A percentile compares a stretch with the other conserved stretches of the same genome.
These are phyloP conservation scores for Zostera marina DNA, from an alignment of 116 monocot genomes.

Conservation along the genomic window DNA sequence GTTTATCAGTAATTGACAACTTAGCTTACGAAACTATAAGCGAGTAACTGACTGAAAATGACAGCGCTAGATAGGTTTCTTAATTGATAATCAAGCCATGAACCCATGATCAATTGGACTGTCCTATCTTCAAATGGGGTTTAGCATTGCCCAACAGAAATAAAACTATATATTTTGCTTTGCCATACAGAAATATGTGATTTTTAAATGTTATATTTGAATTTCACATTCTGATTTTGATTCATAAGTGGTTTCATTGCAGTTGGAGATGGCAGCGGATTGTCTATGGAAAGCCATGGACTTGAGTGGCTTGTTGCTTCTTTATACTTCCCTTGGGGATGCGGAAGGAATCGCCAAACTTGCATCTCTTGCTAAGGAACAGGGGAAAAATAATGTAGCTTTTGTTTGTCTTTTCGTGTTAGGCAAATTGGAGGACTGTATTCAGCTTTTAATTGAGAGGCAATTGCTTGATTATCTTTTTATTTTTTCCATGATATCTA, in stretches of 20 bases:
- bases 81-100: no score
- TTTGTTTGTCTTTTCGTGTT: slow-evolving; percentile 81
- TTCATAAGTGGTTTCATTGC: slow-evolving; percentile 9
- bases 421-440: slow-evolving; percentile 88
- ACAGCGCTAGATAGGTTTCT: no score
- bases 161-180: no score
- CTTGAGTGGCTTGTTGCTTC: slow-evolving; percentile 74
- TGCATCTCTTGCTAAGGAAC: slow-evolving; percentile 64
- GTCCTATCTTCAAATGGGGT: no score
- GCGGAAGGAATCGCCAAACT: slow-evolving; percentile 65
- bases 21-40: no score
- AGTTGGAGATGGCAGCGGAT: slow-evolving; percentile 81
- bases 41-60: no score
- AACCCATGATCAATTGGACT: no score
- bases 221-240: neutral
- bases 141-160: no score
- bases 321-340: slow-evolving; percentile 70
- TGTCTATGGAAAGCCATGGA: slow-evolving; percentile 71
- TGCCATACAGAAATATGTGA: no score
- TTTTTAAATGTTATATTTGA: no score
- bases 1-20: no score
- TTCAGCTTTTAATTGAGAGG: slow-evolving; percentile 72
- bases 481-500: neutral
- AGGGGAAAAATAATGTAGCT: slow-evolving; percentile 93
- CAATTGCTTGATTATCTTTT: slow-evolving; percentile 3